These are phyloP conservation scores for Chaetothyriales sp. DNA, from an alignment of 2,329 filamentous ascomycete species.

Conservation along the genomic window DNA sequence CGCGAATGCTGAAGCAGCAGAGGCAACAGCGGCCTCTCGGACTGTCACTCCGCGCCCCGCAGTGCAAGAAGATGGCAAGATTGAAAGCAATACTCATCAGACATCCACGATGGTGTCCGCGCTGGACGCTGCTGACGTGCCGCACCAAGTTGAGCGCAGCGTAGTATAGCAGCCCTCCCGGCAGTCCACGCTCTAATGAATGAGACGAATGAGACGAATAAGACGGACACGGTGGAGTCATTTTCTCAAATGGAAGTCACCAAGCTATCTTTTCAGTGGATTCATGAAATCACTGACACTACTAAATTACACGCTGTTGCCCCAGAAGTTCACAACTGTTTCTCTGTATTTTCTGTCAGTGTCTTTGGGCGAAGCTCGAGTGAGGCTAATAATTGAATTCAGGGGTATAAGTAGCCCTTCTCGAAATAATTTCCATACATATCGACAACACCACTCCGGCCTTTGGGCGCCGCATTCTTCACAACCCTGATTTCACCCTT, in stretches of 20 bases:
- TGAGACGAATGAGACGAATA: neutral
- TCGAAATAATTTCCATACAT: conserved; percentile 43
- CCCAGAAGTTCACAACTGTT: neutral
- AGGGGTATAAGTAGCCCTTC: conserved; percentile 39
- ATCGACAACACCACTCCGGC: conserved; percentile 33
- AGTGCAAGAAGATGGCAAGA: neutral
- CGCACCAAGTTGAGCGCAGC: neutral
- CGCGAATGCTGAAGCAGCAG: neutral
- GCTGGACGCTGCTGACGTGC: neutral
- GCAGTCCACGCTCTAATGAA: neutral
- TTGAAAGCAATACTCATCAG: neutral
- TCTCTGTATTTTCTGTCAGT: neutral
- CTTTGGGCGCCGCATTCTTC: conserved; percentile 27
- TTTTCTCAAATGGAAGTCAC: neutral
- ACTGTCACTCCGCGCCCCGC: neutral
- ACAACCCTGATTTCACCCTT: conserved; percentile 45
- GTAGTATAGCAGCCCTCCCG: neutral
- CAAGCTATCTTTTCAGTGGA: neutral
- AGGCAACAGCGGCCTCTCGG: neutral
- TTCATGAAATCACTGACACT: neutral
- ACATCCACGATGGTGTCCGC: neutral
- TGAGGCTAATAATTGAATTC: conserved; percentile 9
- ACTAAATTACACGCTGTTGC: neutral
- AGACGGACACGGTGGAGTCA: neutral
- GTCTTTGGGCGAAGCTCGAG: neutral